Evolutionary conservation across 2,329 filamentous ascomycete genomes (phyloP).

Genomic region (Stemphylium beticola): DNA sequence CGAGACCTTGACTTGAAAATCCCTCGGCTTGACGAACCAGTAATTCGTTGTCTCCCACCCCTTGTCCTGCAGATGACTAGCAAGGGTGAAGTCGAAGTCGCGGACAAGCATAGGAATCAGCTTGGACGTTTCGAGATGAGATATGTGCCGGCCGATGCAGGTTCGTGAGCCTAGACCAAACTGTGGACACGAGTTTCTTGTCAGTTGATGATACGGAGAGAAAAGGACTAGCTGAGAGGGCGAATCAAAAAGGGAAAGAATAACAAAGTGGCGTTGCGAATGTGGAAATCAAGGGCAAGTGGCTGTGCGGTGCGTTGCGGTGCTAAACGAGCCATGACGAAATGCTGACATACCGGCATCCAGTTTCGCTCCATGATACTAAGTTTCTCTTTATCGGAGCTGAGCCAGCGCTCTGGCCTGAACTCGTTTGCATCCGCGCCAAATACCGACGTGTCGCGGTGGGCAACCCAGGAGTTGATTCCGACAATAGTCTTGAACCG

Average conservation of each 20-base stretch:
- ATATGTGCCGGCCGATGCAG: conserved; percentile 27
- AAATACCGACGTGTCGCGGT: conserved; percentile 21
- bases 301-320: too few relatives aligned
- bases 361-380: conserved; percentile 26
- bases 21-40: conserved; percentile 21
- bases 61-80: conserved; percentile 7
- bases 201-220: neutral
- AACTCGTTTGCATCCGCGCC: conserved; percentile 25
- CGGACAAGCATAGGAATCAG: conserved; percentile 16
- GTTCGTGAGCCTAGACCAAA: conserved; percentile 26
- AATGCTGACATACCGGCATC: conserved; percentile 23
- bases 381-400: conserved; percentile 15
- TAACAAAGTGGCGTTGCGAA: neutral
- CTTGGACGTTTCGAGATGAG: conserved; percentile 15
- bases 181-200: conserved; percentile 3
- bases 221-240: neutral
- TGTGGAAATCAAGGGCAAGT: neutral
- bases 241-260: neutral
- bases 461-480: conserved; percentile 29
- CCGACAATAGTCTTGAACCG: conserved; percentile 23
- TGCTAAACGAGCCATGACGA: neutral
- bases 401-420: conserved; percentile 29
- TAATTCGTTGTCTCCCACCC: conserved; percentile 19
- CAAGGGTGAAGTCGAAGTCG: conserved; percentile 22
- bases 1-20: conserved; percentile 11